Evolutionary conservation across 805 yeast species (phyloP).

Genomic region (Candida insectorum): DNA sequence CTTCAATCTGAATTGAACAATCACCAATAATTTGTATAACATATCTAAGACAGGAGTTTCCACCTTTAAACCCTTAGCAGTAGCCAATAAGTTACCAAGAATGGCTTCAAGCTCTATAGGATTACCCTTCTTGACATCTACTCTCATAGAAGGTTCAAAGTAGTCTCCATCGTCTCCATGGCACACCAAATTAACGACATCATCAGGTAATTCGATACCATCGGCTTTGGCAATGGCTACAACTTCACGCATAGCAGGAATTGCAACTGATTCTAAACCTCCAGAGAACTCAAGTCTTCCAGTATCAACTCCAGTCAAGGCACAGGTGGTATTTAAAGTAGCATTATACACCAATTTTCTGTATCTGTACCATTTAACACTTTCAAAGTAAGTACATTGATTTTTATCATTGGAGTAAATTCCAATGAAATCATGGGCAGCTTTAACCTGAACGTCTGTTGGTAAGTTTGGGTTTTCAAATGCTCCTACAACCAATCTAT

Average conservation of each 20-base stretch:
- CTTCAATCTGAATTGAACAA: slow-evolving; percentile 59
- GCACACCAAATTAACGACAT: slow-evolving; percentile 46
- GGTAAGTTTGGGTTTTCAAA: slow-evolving; percentile 40
- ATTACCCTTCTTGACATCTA: slow-evolving; percentile 34
- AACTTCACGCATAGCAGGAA: slow-evolving; percentile 71
- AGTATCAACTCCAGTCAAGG: slow-evolving; percentile 29
- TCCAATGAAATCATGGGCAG: slow-evolving; percentile 18
- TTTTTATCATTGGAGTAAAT: slow-evolving; percentile 29
- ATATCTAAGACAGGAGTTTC: slow-evolving; percentile 56
- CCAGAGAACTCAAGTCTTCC: slow-evolving; percentile 30
- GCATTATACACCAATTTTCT: slow-evolving; percentile 34
- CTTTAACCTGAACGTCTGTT: slow-evolving; percentile 15
- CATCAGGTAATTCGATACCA: slow-evolving; percentile 52
- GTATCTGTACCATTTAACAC: slow-evolving; percentile 32
- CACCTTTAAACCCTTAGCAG: slow-evolving; percentile 36
- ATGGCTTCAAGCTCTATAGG: slow-evolving; percentile 37
- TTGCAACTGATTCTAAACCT: slow-evolving; percentile 25
- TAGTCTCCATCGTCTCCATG: slow-evolving; percentile 46
- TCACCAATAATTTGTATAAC: slow-evolving; percentile 55
- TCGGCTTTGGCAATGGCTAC: slow-evolving; percentile 65
- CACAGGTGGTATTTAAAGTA: slow-evolving; percentile 29
- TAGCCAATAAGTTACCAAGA: slow-evolving; percentile 34
- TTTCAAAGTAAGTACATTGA: slow-evolving; percentile 20
- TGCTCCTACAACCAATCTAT: slow-evolving; percentile 49
- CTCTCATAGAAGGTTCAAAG: slow-evolving; percentile 39